Percentiles rank a stretch among this genome's conserved stretches.
phyloP scores from a whole-genome alignment of 2,329 filamentous ascomycete genomes.

The Cladobotryum mycophilum region DNA sequence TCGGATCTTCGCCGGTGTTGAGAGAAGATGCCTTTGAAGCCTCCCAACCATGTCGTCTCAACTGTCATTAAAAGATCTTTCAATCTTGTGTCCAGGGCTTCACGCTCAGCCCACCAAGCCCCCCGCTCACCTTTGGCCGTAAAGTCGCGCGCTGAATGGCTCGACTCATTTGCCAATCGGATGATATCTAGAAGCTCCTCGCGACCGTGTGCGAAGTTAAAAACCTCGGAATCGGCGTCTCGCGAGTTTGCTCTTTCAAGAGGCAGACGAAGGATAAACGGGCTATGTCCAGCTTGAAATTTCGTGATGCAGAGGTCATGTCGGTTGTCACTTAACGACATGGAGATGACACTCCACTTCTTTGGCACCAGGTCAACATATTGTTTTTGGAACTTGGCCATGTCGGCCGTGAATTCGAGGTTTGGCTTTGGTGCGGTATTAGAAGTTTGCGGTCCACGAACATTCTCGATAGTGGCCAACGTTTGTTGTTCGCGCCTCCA shows the following conservation, averaged over 20 bases:
- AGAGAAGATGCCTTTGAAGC: constrained; percentile 91
- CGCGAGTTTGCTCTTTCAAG: constrained; percentile 75
- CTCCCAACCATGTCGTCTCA: constrained; percentile 89
- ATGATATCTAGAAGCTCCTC: constrained; percentile 80
- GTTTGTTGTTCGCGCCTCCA: constrained; percentile 59
- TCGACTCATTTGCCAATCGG: constrained; percentile 71
- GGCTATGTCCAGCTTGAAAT: constrained; percentile 65
- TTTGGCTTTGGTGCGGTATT: constrained; percentile 34
- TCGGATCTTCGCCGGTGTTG: constrained; percentile 58
- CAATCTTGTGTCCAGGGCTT: constrained; percentile 70
- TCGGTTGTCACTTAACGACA: constrained; percentile 73
- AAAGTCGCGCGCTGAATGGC: constrained; percentile 66
- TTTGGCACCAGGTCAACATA: constrained; percentile 81
- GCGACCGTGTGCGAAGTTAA: constrained; percentile 75
- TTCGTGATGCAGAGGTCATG: constrained; percentile 89
- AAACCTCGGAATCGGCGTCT: constrained; percentile 70
- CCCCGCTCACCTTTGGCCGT: constrained; percentile 67
- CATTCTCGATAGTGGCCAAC: constrained; percentile 34
- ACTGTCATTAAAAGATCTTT: constrained; percentile 75
- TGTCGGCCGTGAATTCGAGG: constrained; percentile 43
- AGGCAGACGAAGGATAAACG: constrained; percentile 82
- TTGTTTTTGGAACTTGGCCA: constrained; percentile 64
- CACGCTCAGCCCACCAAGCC: constrained; percentile 85
- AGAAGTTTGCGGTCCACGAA: constrained; percentile 11
- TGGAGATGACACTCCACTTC: constrained; percentile 78